Percentiles rank a stretch among this genome's conserved stretches.
Evolutionary conservation across 345 rosid species (phyloP).

Genomic region (Erucastrum elatum): DNA sequence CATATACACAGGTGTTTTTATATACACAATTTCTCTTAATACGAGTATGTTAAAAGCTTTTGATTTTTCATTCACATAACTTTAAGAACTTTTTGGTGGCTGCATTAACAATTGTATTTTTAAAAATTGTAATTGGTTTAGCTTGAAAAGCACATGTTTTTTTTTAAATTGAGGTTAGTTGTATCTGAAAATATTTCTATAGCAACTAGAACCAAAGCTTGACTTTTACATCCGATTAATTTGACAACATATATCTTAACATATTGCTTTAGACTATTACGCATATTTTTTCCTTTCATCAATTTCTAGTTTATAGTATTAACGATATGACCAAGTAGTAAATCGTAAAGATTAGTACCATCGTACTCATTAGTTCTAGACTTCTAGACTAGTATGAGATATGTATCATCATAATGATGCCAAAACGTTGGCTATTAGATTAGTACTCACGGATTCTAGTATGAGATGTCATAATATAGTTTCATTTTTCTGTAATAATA

Average conservation of each 20-base stretch:
- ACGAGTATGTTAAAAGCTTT: conserved; percentile 7
- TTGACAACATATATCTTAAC: conserved; percentile 23
- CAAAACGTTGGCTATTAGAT: background rate
- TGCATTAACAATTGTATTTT: background rate
- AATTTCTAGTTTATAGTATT: background rate
- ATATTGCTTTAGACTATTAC: conserved; percentile 8
- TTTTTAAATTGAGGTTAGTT: conserved; percentile 27
- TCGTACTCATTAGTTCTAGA: background rate
- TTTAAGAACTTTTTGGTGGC: background rate
- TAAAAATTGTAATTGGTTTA: conserved; percentile 16
- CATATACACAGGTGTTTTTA: background rate
- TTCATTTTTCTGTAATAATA: background rate
- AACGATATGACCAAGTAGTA: background rate
- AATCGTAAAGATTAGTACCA: background rate
- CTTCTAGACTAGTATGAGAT: background rate
- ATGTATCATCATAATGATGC: background rate
- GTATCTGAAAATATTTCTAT: conserved; percentile 24
- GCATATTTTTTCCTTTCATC: background rate
- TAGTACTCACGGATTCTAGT: background rate
- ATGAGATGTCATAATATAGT: background rate
- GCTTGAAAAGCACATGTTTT: conserved; percentile 26
- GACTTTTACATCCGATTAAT: conserved; percentile 25
- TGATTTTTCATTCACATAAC: conserved; percentile 16
- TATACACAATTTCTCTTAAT: background rate
- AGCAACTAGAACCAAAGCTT: conserved; percentile 16